phyloP scores from a whole-genome alignment of 1,139 yeast genomes.

The Blastobotrys illinoisensis region DNA sequence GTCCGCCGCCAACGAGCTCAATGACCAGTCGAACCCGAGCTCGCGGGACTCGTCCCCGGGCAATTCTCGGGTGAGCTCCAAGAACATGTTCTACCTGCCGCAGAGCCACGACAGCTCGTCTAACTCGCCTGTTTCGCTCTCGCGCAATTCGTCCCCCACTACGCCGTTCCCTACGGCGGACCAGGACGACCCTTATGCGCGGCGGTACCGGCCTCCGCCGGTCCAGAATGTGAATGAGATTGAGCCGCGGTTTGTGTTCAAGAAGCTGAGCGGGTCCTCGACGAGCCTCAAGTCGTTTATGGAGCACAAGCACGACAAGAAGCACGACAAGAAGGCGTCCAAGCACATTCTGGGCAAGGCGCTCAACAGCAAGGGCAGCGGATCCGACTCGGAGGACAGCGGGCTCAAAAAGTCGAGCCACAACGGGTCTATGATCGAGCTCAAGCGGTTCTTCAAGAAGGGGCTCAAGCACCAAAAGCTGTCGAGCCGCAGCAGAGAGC shows the following conservation, averaged over 20 bases:
- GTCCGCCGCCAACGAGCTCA: conserved; percentile 9
- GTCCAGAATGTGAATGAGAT: conserved; percentile 27
- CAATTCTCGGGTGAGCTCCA: not conserved
- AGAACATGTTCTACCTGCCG: conserved; percentile 12
- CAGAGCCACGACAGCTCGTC: conserved; percentile 5
- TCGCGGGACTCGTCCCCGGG: not conserved
- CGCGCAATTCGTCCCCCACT: conserved; percentile 20
- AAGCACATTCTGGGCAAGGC: conserved; percentile 9
- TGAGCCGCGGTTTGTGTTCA: conserved; percentile 35
- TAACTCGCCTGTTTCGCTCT: conserved; percentile 15
- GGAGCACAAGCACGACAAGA: not conserved
- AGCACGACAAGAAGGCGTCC: conserved; percentile 7
- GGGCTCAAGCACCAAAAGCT: conserved; percentile 12
- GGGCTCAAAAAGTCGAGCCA: conserved; percentile 11
- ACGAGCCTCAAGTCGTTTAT: conserved; percentile 13
- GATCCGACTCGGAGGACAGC: conserved; percentile 13
- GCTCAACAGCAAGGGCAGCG: conserved; percentile 23
- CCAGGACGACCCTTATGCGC: conserved; percentile 33
- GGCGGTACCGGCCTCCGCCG: conserved; percentile 31
- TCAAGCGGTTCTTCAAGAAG: conserved; percentile 36
- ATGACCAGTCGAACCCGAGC: conserved; percentile 2
- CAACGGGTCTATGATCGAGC: conserved; percentile 36
- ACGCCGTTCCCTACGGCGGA: conserved; percentile 26
- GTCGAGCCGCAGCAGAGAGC: conserved; percentile 10
- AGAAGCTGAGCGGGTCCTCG: conserved; percentile 12